Percentiles rank a stretch among this genome's conserved stretches.
These are phyloP conservation scores for Ramaria sp. DNA, from an alignment of 768 basidiomycete species.

Conservation along the genomic window DNA sequence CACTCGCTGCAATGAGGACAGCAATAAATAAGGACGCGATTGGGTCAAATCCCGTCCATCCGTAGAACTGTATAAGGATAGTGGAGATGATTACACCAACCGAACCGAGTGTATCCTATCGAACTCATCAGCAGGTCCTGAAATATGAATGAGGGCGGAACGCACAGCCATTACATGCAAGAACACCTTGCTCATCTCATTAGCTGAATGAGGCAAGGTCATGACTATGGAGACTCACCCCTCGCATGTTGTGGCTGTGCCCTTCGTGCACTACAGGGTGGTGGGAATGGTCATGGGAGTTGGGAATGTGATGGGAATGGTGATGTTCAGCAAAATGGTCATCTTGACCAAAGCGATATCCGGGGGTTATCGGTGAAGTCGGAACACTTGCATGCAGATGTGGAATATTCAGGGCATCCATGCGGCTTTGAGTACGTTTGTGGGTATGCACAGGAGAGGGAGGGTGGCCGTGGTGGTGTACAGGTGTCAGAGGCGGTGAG, in stretches of 20 bases:
- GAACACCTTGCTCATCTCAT: constrained; percentile 39
- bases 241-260: constrained; percentile 98
- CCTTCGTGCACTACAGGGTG: constrained; percentile 44
- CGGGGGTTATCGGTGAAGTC: constrained; percentile 50
- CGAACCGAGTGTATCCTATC: constrained; percentile 86
- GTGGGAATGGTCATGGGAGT: constrained; percentile 21
- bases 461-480: constrained; percentile 15
- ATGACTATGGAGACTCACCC: constrained; percentile 29
- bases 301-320: constrained; percentile 28
- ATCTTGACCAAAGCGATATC: constrained; percentile 44
- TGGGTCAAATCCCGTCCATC: constrained; percentile 98
- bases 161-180: constrained; percentile 91
- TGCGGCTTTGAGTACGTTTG: constrained; percentile 11
- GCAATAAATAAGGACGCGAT: constrained; percentile 97
- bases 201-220: not conserved
- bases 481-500: constrained; percentile 16
- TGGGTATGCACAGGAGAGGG: constrained; percentile 19
- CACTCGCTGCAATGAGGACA: constrained; percentile 87
- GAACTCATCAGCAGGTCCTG: constrained; percentile 2
- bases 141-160: not conserved
- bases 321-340: constrained; percentile 47
- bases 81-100: constrained; percentile 98
- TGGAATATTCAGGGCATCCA: not conserved
- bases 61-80: constrained; percentile 87
- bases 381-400: not conserved